Evolutionary conservation across 2,329 filamentous ascomycete species (phyloP), one percentile per base, ranked within the genome.

Genomic region (Orbilia blumenaviensis): DNA sequence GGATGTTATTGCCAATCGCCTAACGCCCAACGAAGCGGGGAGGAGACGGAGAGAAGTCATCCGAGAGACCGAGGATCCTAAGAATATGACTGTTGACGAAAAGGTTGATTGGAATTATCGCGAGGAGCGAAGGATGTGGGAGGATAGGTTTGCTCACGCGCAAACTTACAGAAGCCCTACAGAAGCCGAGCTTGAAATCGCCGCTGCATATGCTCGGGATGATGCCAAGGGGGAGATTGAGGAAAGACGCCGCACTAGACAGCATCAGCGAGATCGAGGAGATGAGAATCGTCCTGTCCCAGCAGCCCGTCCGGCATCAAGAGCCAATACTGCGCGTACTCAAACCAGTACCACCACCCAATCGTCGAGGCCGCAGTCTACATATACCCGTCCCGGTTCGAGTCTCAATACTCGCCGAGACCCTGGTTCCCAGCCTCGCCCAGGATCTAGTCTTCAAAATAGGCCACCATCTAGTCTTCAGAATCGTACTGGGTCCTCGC

Each of bases 1-100:
- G 16, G 48, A 54, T n/a, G 48, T 54, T n/a, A 54, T 54, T 21
- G 48, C 48, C 29, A 54, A 54, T 27, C 48, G 48, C 16, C 23
- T 54, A 16, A 54, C 48, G 6, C 48, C 48, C 3, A 54, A 36
- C 2, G 48, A 54, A 14, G 48, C 48, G 7, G 48, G 52, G 2
- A 38, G 52, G 21, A 21, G 52, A 56, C 29, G 52, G 10, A 25
- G 52, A 32, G 32, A 38, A n/a, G 29, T 38, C 29, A 56, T 56
- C 9, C 9, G 18, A 23, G 52, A 38, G 18, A 4, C 18, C 18
- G 52, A 38, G 18, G n/a, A 25, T 8, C 8, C 16, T 29, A 9
- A 29, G 1, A n/a, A 25, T 6, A 56, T 56, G 52, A 38, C 32
- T 21, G 18, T 25, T 36, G 32, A 38, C n/a, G 32, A 56, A 12